A percentile compares a stretch with the other conserved stretches of the same genome.
Evolutionary conservation across 805 yeast genomes (phyloP).

Genomic region (Citeromyces nyonsensis): DNA sequence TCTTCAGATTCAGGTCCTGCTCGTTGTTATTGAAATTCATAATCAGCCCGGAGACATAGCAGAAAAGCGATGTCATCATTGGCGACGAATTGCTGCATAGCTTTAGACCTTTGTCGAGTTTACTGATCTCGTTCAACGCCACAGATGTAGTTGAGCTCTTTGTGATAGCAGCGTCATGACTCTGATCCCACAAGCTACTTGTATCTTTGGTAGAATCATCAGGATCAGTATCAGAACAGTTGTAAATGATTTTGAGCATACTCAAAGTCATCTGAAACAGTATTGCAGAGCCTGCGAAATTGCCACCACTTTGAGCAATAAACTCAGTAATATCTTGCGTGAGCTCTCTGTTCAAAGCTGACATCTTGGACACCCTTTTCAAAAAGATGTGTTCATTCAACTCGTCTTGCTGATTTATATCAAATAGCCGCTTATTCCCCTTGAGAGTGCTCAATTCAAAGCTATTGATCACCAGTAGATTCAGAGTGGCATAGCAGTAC

Average conservation of each 20-base stretch:
- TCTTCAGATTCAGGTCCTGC: conserved; percentile 8
- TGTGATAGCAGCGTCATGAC: background rate
- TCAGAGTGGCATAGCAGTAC: conserved; percentile 9
- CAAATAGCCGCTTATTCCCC: conserved; percentile 2
- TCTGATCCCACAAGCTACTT: background rate
- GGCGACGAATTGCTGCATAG: conserved; percentile 9
- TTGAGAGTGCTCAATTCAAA: conserved; percentile 7
- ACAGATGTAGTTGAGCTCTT: background rate
- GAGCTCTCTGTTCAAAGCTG: conserved; percentile 2
- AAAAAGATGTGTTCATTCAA: too few relatives aligned
- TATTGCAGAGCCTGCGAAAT: too few relatives aligned
- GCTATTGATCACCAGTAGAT: conserved; percentile 8
- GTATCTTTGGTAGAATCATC: background rate
- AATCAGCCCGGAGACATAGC: conserved; percentile 8
- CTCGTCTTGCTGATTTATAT: too few relatives aligned
- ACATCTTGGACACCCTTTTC: too few relatives aligned
- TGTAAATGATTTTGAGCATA: background rate
- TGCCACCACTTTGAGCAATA: too few relatives aligned
- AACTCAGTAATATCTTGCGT: too few relatives aligned
- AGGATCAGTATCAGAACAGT: background rate
- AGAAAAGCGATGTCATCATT: conserved; percentile 10
- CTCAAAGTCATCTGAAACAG: too few relatives aligned
- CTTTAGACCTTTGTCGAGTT: conserved; percentile 2
- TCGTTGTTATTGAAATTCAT: conserved; percentile 2
- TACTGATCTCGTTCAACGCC: background rate